Conservation (phyloP, 306 rosid species). For the Ochetophila trinervis region DNA sequence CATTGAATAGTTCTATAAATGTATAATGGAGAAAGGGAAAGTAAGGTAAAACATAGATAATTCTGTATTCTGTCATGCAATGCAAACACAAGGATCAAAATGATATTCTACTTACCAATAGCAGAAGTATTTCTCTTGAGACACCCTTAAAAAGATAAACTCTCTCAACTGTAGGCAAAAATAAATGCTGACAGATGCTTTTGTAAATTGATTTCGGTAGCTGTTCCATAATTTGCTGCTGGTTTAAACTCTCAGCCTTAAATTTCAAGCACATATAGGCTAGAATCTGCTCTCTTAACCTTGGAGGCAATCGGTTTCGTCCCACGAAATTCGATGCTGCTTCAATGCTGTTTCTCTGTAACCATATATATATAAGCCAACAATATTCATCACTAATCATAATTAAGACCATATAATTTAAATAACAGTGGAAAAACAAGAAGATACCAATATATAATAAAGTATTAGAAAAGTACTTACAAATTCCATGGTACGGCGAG, state of each 20-base stretch:
- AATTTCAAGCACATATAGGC: conserved; percentile 93
- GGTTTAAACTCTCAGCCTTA: conserved; percentile 87
- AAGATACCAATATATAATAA: background rate
- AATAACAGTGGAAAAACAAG: background rate
- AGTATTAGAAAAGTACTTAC: conserved; percentile 34
- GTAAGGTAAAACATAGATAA: too few species aligned
- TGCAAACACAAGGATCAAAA: too few species aligned
- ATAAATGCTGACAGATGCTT: conserved; percentile 69
- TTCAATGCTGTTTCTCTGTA: conserved; percentile 79
- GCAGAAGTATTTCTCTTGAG: conserved; percentile 56
- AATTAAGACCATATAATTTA: background rate
- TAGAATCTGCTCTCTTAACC: conserved; percentile 67
- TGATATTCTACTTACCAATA: conserved; percentile 38
- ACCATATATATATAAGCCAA: conserved; percentile 2
- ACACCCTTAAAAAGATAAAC: conserved; percentile 78
- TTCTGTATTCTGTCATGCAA: too few species aligned
- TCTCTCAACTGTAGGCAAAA: conserved; percentile 55
- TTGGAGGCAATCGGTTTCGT: conserved; percentile 67
- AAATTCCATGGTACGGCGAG: conserved; percentile 95
- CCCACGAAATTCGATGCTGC: conserved; percentile 79
- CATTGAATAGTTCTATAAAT: too few species aligned
- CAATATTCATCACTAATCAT: conserved; percentile 5
- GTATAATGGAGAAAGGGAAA: too few species aligned
- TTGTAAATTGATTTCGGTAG: conserved; percentile 81
- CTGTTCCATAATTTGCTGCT: conserved; percentile 72